Evolutionary conservation across 371 early-diverging fungal genomes (phyloP), one percentile per base, ranked within the genome.

Genomic region (Lichtheimia ramosa): DNA sequence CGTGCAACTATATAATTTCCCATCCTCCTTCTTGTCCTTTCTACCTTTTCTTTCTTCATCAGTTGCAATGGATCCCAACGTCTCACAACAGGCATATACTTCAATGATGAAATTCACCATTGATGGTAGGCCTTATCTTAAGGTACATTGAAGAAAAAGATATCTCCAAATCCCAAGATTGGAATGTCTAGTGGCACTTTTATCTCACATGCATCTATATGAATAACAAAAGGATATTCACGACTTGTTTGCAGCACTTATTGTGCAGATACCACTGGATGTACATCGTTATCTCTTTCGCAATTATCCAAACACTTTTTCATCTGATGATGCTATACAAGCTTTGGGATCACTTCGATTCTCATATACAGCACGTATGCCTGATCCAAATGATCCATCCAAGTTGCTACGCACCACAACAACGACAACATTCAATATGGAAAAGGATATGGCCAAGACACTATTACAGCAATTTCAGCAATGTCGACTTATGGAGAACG

Each of bases 351-450:
- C 75, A 1, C 66, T 87, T 5, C 72, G 74, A 49, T 82, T 83
- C 34, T 78, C 84, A 4, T 82, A 85, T 58, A 81, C 80, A 16
- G 71, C 74, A 20, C 77, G 79, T 18, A 68, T 56, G 24, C 73
- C 83, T 10, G 88, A 87, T 62, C 86, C 86, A 0, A 81, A 79
- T 43, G 85, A 88, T 54, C 81, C 80, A n/a, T 73, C 77, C 43
- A 68, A 71, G 34, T 46, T 55, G 21, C 62, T 74, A 40, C 69
- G 77, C n/a, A 84, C 82, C 15, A 83, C 85, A 0, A 83, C 83
- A 5, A 87, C 86, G 0, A 87, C 87, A 0, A 84, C 84, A 4
- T 85, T 87, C 60, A 84, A 83, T 27, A 82, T 87, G 79, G 78
- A 81, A 8, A 63, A 76, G 54, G 86, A 84, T 46, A 84, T 87